These are phyloP conservation scores for Mortierella sp. DNA, from an alignment of 371 early-diverging fungal species.

Conservation along the genomic window DNA sequence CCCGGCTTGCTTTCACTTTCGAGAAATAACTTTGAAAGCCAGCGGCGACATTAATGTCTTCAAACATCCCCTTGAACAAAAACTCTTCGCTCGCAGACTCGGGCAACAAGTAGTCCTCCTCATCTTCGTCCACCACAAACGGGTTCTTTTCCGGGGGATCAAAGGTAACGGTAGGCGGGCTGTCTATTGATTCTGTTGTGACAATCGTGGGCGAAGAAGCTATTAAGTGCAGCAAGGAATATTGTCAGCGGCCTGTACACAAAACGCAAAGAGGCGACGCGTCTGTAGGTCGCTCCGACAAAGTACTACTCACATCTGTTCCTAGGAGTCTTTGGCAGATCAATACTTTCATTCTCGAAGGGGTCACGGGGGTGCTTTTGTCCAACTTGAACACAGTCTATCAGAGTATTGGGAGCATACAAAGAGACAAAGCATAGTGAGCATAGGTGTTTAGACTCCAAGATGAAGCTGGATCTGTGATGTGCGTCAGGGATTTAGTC, in stretches of 20 bases:
- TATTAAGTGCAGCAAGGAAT: neutral
- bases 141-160: too few species aligned
- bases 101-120: too few species aligned
- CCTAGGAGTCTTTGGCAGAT: slow-evolving; percentile 9
- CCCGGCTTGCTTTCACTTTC: too few species aligned
- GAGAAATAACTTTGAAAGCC: too few species aligned
- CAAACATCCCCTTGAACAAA: too few species aligned
- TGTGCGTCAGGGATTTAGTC: too few species aligned
- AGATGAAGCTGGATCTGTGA: neutral
- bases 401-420: slow-evolving; percentile 1
- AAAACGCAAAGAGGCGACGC: neutral
- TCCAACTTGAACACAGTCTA: neutral
- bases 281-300: neutral
- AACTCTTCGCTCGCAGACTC: too few species aligned
- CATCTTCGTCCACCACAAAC: too few species aligned
- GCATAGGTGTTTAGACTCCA: neutral
- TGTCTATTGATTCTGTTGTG: too few species aligned
- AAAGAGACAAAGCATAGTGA: slow-evolving; percentile 4
- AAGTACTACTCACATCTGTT: slow-evolving; percentile 5
- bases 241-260: neutral
- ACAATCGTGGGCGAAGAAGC: neutral
- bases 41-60: too few species aligned
- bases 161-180: too few species aligned
- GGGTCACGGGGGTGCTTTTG: slow-evolving; percentile 6
- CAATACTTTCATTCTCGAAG: neutral